phyloP scores from a whole-genome alignment of 2,329 filamentous ascomycete species.

The Colletotrichum brevisporum region DNA sequence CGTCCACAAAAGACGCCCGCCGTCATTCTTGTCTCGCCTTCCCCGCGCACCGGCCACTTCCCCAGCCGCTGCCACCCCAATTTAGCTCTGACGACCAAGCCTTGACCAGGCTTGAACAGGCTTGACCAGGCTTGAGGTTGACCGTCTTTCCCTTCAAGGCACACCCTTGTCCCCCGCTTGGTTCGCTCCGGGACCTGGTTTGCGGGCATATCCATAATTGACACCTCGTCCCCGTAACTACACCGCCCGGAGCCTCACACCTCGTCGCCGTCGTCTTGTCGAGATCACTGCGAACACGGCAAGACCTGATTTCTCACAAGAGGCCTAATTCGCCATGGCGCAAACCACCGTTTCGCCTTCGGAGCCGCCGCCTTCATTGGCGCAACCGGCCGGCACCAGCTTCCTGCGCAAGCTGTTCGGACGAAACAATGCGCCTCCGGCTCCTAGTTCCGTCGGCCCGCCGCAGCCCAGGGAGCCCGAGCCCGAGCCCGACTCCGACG shows the following conservation, averaged over 20 bases:
- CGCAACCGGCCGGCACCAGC: conserved; percentile 26
- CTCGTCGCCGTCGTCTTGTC: conserved; percentile 24
- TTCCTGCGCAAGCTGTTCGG: conserved; percentile 41
- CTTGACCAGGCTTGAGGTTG: conserved; percentile 37
- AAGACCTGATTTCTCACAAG: background rate
- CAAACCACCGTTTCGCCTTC: conserved; percentile 30
- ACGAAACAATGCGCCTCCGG: conserved; percentile 37
- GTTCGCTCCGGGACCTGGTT: conserved; percentile 35
- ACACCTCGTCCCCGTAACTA: conserved; percentile 32
- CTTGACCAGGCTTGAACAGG: conserved; percentile 32
- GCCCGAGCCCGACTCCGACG: conserved; percentile 44
- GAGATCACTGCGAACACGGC: conserved; percentile 19
- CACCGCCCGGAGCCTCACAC: conserved; percentile 40
- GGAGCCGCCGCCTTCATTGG: conserved; percentile 33
- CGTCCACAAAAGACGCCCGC: conserved; percentile 30
- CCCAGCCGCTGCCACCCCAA: conserved; percentile 36
- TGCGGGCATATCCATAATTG: conserved; percentile 38
- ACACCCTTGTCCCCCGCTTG: conserved; percentile 40
- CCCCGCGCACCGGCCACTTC: conserved; percentile 24
- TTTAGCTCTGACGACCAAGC: conserved; percentile 34
- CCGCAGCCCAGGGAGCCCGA: conserved; percentile 32
- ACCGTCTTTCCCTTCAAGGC: conserved; percentile 42
- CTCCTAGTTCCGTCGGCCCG: conserved; percentile 30
- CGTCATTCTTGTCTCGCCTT: conserved; percentile 38
- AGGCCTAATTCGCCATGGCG: conserved; percentile 26